Percentiles rank a stretch among this genome's conserved stretches.
These are phyloP conservation scores for Lolium perenne DNA, from an alignment of 176 grass and related monocot species.

Conservation along the genomic window DNA sequence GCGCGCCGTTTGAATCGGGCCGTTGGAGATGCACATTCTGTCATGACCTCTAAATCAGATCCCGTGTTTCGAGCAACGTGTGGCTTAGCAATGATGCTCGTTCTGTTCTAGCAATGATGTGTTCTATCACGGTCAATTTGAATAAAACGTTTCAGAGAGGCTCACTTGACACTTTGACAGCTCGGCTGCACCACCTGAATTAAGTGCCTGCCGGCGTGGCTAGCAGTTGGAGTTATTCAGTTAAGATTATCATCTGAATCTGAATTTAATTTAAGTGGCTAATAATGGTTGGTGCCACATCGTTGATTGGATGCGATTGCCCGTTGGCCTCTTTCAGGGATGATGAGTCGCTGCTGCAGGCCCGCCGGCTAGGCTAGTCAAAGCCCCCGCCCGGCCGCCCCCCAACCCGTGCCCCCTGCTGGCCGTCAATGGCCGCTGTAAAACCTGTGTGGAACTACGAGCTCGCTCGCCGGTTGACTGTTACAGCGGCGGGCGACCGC, in stretches of 20 bases:
- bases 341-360: background rate
- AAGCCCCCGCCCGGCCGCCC: background rate
- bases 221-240: background rate
- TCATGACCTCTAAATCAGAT: too few species aligned
- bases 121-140: background rate
- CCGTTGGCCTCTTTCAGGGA: background rate
- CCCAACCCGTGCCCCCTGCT: background rate
- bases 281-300: background rate
- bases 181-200: slow-evolving; percentile 29
- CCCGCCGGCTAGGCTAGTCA: background rate
- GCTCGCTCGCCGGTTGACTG: background rate
- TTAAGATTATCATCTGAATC: background rate
- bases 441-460: background rate
- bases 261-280: background rate
- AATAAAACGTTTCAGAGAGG: background rate
- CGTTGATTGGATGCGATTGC: background rate
- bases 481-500: slow-evolving; percentile 38
- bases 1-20: too few species aligned
- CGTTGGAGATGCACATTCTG: too few species aligned
- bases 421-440: background rate
- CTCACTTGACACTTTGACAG: background rate
- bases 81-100: too few species aligned
- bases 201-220: background rate
- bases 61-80: background rate
- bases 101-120: background rate